Percentiles rank a stretch among this genome's conserved stretches.
These are phyloP conservation scores for Periconia digitata DNA, from an alignment of 2,329 filamentous ascomycete species.

Conservation along the genomic window DNA sequence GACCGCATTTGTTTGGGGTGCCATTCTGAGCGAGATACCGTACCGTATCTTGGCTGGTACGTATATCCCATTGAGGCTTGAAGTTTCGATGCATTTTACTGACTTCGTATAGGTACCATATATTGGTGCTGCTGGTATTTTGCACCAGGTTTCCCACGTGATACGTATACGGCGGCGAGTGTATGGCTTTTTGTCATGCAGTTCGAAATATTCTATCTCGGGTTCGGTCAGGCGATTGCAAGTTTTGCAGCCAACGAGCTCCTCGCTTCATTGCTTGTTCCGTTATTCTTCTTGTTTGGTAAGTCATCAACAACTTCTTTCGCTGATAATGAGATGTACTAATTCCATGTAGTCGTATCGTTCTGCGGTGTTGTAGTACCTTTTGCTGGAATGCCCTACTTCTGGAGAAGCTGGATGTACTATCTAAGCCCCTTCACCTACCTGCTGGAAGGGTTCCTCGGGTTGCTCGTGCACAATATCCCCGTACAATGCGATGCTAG, in stretches of 20 bases:
- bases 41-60: conserved; percentile 67
- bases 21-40: conserved; percentile 69
- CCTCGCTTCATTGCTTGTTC: conserved; percentile 66
- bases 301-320: conserved; percentile 2
- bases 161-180: conserved; percentile 62
- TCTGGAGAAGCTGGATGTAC: conserved; percentile 60
- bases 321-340: conserved; percentile 7
- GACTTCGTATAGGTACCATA: conserved; percentile 7
- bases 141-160: conserved; percentile 55
- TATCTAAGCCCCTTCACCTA: conserved; percentile 68
- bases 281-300: conserved; percentile 67
- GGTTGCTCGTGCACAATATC: conserved; percentile 56
- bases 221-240: conserved; percentile 65
- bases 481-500: conserved; percentile 57
- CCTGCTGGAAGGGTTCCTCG: conserved; percentile 64
- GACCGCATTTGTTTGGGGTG: conserved; percentile 67
- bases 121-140: conserved; percentile 52
- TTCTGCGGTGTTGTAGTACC: conserved; percentile 79
- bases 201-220: conserved; percentile 67
- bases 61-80: conserved; percentile 59
- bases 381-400: conserved; percentile 61
- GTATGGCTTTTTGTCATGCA: conserved; percentile 65
- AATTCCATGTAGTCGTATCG: conserved; percentile 52
- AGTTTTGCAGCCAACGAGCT: conserved; percentile 59
- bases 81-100: too few species aligned